A percentile compares a stretch with the other conserved stretches of the same genome.
These are phyloP conservation scores for Elaeis oleifera DNA, from an alignment of 202 grass and related monocot species.

Conservation along the genomic window DNA sequence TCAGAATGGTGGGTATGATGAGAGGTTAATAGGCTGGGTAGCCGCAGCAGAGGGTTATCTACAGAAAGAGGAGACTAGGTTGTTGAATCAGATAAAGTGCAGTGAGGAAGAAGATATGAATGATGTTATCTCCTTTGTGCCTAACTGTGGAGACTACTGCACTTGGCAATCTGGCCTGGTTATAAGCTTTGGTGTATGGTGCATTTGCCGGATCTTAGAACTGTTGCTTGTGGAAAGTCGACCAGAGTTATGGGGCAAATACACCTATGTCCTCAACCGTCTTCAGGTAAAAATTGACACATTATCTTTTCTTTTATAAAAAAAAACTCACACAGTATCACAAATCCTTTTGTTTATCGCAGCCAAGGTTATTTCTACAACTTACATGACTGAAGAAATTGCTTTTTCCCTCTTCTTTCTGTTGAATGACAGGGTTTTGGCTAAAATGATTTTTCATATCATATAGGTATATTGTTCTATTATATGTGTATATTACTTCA, in stretches of 20 bases:
- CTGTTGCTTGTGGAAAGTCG: conserved; percentile 58
- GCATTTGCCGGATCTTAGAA: conserved; percentile 45
- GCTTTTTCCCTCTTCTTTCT: too few relatives aligned
- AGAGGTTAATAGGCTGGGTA: conserved; percentile 65
- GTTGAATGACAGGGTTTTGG: too few relatives aligned
- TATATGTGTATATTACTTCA: too few relatives aligned
- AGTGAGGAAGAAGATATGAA: conserved; percentile 9
- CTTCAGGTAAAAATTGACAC: conserved; percentile 48
- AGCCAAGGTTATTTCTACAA: too few relatives aligned
- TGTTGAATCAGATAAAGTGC: conserved; percentile 20
- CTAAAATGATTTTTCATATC: too few relatives aligned
- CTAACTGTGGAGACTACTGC: conserved; percentile 46
- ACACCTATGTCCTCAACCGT: conserved; percentile 86
- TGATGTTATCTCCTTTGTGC: conserved; percentile 8
- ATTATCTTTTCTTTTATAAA: too few relatives aligned
- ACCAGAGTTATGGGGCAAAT: conserved; percentile 91
- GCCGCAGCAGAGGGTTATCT: conserved; percentile 43
- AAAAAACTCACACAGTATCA: too few relatives aligned
- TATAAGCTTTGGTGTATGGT: conserved; percentile 78
- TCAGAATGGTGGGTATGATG: conserved; percentile 69
- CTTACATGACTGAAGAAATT: too few relatives aligned
- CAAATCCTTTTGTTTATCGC: too few relatives aligned
- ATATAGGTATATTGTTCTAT: too few relatives aligned
- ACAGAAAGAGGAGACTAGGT: conserved; percentile 25
- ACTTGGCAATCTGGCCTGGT: conserved; percentile 47